Evolutionary conservation across 1,284 basidiomycete genomes (phyloP), one percentile per base, ranked within the genome.

Genomic region (Retiboletus flavoniger): DNA sequence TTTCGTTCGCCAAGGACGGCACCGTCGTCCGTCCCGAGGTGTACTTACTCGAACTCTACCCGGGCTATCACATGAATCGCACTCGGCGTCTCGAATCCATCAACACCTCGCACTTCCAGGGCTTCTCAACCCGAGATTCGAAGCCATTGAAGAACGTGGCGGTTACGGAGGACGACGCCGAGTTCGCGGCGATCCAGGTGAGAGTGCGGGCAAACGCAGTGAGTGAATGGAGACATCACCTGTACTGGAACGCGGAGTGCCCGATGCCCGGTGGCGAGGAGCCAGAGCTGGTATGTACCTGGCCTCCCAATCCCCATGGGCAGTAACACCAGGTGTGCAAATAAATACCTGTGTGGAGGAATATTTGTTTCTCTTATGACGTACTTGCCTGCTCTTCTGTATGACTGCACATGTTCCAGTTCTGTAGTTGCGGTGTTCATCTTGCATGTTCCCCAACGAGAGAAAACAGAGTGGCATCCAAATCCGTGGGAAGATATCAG

Each of bases 121-220:
- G 41, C 2, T 16, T 32, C 8, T 2, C 4, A 3, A 16, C 7
- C 3, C 1, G 2, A 2, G 50, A 44, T 4, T 6, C 39, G 5
- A 60, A 68, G n/a, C 48, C 45, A 5, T 57, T 61, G 67, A 60
- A 64, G 34, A 60, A 55, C 40, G 61, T 55, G 41, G 56, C 54
- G 7, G 43, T 61, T 6, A 57, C 56, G 21, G 63, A 67, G 16
- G 63, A 64, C 11, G 63, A 66, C 9, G 56, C 43, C 3, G 54
- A 62, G 38, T 55, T 52, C 17, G 49, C 38, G 32, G 46, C n/a
- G 13, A 38, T 47, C 13, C 39, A 17, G 41, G 31, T 34, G 14
- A 48, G 41, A 4, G 31, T 31, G 29, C 7, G 24, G 11, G 21
- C 29, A 3, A 26, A 21, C 0, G 31, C 2, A 4, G 5, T 43